Base-by-base conservation (phyloP, 805 yeast species). In the Metschnikowia kunwiensis region DNA sequence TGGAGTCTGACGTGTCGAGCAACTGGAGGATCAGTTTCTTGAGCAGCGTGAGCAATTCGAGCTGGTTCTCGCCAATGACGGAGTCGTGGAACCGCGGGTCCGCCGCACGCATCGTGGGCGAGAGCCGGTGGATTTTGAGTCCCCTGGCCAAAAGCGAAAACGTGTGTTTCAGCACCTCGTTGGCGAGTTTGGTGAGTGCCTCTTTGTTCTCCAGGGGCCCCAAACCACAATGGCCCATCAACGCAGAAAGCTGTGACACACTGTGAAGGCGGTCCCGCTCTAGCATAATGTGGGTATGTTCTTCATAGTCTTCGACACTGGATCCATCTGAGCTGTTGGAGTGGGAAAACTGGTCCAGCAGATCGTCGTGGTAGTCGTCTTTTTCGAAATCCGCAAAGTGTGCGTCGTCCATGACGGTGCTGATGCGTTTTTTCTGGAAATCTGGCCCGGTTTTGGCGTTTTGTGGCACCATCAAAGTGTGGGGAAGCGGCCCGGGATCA, bases 171-270 rank as follows among this genome's bases (percentile, higher is more conserved):
- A 59, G 62, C 38, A 60, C 68, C 27, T 59, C 63, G 39, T 60
- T 54, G 9, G 66, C 68, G 7, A 49, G 23, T 5, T 43, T 40
- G 37, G 27, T 48, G 29, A 42, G 50, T 30, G 31, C 42, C 41
- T 31, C 53, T 46, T 31, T 44, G 33, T 35, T 44, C 13, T 49
- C 32, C 24, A 41, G 34, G 9, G 34, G 27, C n/a, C 51, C 46
- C n/a, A 61, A 29, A 1, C 66, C 67, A 39, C 68, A 63, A 42
- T 58, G 57, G n/a, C 58, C 65, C 60, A 63, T 61, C 14, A 63
- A 50, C 4, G 58, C 43, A 3, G 54, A 47, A 19, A 60, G 46
- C 31, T 60, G 66, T 5, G 55, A 37, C 0, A 53, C 43, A 19
- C 55, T 42, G 20, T 42, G 47, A 3, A 32, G 34, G 20, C 44